Base-by-base conservation (phyloP, 2,329 filamentous ascomycete species). In the Aureobasidium sp. region DNA sequence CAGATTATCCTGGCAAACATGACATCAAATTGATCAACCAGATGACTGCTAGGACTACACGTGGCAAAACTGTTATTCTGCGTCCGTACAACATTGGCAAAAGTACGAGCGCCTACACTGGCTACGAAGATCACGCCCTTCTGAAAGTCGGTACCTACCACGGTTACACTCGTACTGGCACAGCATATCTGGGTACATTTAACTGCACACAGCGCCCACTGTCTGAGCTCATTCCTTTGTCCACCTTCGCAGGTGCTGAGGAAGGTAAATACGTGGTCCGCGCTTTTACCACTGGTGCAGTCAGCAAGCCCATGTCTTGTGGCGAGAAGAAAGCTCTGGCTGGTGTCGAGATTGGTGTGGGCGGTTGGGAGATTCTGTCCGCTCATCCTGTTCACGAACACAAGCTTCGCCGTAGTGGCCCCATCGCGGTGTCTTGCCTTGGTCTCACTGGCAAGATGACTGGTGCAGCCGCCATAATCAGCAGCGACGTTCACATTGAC, bases 401-500 rank as follows among this genome's bases (percentile, higher is more conserved):
- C 65, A 73, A 70, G 3, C 68, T 74, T 6, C 63, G 68, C 12
- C 73, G 76, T 1, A 76, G 75, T n/a, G 69, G 77, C 40, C 65
- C 71, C 70, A 22, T 61, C 15, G 68, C 72, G 0, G 76, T 87
- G 0, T 76, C 75, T 47, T 78, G 92, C 1, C 74, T 97, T 0
- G 93, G 93, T 0, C 77, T 97, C 1, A 66, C 96, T 3, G 88
- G 83, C 2, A 96, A 97, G 74, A 96, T 97, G 89, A 91, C 91
- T 0, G 93, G 91, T 0, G 85, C 87, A 0, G 91, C 90, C 1
- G 91, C 91, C 0, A 81, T 96, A 8, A 77, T 87, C 1, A 80
- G 78, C 40, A 86, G 78, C n/a, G 79, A 82, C 31, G 81, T 86
- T 48, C 81, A 81, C 37, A 71, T 86, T 67, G 75, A 81, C 39